Evolutionary conservation across 805 yeast genomes (phyloP), one percentile per base, ranked within the genome.

Genomic region (Groenewaldozyma tartarivorans): DNA sequence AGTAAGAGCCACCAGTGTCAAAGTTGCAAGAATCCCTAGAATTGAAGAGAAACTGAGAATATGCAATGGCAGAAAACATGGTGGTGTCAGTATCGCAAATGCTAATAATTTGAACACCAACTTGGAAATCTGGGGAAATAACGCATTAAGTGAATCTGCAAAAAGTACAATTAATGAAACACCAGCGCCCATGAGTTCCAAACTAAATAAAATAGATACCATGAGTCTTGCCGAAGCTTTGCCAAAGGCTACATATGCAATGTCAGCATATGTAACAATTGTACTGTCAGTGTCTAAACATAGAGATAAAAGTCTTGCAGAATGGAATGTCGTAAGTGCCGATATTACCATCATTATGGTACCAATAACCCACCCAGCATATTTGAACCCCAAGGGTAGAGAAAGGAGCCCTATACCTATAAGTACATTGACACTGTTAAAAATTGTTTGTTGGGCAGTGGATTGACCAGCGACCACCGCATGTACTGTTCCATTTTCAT

Each of bases 231-330:
- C 94, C 29, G 29, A 9, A 24, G 66, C 67, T 2, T 81, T 65
- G 1, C 95, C 95, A 55, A 80, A 85, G 0, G 88, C 82, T n/a
- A 85, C 83, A 52, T 75, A 79, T 3, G 94, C 94, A 37, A 87
- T 67, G 62, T 87, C 96, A 0, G 95, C 94, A 58, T 86, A 87
- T 0, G 95, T 82, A 68, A 81, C 77, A 40, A 86, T 62, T 0
- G 92, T 79, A 13, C 74, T 79, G 61, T 86, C 92, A 1, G 86
- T 79, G 47, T 80, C 86, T 71, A 86, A 71, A 48, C 94, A 78
- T 44, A 72, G 69, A 11, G 90, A 79, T 43, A 87, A 66, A 38
- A 85, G 63, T 4, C 70, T 69, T 5, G 95, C 95, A 1, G 92
- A 79, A 68, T 85, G 77, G 49, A 72, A 79, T 2, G 95, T 86